A percentile compares a stretch with the other conserved stretches of the same genome.
Conservation (phyloP, 805 yeast species). For the Saccharomycopsis babjevae region DNA sequence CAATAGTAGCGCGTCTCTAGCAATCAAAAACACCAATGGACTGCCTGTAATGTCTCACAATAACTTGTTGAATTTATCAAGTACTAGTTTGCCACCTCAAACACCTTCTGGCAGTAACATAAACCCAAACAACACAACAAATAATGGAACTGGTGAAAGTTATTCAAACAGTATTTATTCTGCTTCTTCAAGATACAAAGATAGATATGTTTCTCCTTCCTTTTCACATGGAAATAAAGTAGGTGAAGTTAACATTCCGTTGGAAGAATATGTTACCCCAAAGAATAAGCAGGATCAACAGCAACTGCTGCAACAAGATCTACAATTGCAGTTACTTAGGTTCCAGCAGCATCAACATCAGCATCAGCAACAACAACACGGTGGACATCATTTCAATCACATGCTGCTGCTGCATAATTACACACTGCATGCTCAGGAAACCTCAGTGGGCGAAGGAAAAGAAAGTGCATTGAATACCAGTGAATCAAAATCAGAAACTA, state of each 20-base stretch:
- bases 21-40: not conserved
- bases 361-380: not conserved
- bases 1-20: not conserved
- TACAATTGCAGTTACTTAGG: not conserved
- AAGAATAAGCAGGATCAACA: not conserved
- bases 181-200: conserved; percentile 2
- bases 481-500: not conserved
- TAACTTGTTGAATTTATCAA: not conserved
- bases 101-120: not conserved
- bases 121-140: not conserved
- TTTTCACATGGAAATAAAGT: conserved; percentile 6
- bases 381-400: not conserved
- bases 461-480: not conserved
- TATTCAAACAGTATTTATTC: conserved; percentile 13
- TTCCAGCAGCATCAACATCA: not conserved
- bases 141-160: conserved; percentile 2
- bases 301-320: not conserved
- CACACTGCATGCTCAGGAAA: not conserved
- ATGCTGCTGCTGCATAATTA: not conserved
- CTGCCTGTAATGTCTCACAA: not conserved
- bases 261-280: conserved; percentile 15
- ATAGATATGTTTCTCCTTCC: not conserved
- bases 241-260: conserved; percentile 17
- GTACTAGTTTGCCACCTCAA: not conserved
- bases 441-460: not conserved